Evolutionary conservation across 768 basidiomycete species (phyloP), one percentile per base, ranked within the genome.

Genomic region (Ramaria rubella): DNA sequence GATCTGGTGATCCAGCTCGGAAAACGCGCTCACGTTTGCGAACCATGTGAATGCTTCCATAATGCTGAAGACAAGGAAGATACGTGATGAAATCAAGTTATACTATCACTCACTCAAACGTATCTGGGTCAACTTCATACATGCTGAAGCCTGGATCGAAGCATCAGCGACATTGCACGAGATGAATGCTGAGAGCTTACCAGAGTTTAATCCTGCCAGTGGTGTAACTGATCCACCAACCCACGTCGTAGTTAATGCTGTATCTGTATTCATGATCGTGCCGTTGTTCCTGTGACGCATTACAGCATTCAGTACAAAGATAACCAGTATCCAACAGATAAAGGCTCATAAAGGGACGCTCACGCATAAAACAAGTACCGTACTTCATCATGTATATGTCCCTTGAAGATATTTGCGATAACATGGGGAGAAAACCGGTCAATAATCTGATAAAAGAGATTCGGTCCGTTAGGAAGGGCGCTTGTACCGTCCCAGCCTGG

Each of bases 391-490:
- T 67, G 66, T 11, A 63, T 65, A 31, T 66, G 65, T 4, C 65
- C 66, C 50, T 61, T 64, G 61, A 66, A 67, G n/a, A 64, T 42
- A 21, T 44, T 49, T 5, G 58, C 58, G 38, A 66, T 63, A 23
- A 63, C 60, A 53, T 66, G 61, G 1, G 61, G 63, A 19, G 65
- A 64, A 36, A 62, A 66, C 27, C 65, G 60, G 49, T 66, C 65
- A 38, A 66, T 57, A 29, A 66, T 66, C 60, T 6, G 54, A 82
- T 55, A 60, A 85, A 86, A 87, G 9, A 86, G 72, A 68, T 89
- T 76, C 5, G 84, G 86, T 2, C 86, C 85, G 62, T 83, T 82
- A 49, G 65, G 63, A 21, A 88, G 62, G 0, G 82, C 72, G 61
- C 87, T 83, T 3, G 76, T 74, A 19, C 87, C 88, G 64, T 90